Percentiles rank a stretch among this genome's conserved stretches.
phyloP scores from a whole-genome alignment of 257 asterid species.

The Solanum pimpinellifolium region DNA sequence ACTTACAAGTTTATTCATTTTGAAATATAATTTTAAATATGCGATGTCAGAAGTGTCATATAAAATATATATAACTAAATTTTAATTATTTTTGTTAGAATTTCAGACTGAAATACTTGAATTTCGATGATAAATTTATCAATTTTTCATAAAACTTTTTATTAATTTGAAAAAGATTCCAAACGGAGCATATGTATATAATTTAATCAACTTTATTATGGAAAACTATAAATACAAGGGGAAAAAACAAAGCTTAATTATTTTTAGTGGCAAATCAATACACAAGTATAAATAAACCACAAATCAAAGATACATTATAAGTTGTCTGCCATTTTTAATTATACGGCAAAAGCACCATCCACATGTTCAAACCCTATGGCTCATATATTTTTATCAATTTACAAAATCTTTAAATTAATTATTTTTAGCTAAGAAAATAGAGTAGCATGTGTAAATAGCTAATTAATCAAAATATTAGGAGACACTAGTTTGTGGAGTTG shows the following conservation, averaged over 20 bases:
- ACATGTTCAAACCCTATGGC: constrained; percentile 7
- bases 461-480: background rate
- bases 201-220: background rate
- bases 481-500: background rate
- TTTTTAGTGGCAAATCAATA: background rate
- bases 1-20: background rate
- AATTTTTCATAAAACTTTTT: no score
- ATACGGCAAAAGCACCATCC: constrained; percentile 13
- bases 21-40: no score
- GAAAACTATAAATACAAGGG: no score
- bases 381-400: background rate
- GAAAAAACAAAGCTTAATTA: background rate
- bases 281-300: background rate
- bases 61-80: no score
- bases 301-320: background rate
- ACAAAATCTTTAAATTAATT: background rate
- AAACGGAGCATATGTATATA: background rate
- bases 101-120: background rate
- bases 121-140: background rate
- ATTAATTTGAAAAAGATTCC: background rate
- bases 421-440: background rate
- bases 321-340: constrained; percentile 32
- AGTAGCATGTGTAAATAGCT: background rate
- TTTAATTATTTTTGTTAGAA: no score
- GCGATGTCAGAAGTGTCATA: background rate